Conservation (phyloP, 169 alveolate genomes). For the Plasmodium vivax region DNA sequence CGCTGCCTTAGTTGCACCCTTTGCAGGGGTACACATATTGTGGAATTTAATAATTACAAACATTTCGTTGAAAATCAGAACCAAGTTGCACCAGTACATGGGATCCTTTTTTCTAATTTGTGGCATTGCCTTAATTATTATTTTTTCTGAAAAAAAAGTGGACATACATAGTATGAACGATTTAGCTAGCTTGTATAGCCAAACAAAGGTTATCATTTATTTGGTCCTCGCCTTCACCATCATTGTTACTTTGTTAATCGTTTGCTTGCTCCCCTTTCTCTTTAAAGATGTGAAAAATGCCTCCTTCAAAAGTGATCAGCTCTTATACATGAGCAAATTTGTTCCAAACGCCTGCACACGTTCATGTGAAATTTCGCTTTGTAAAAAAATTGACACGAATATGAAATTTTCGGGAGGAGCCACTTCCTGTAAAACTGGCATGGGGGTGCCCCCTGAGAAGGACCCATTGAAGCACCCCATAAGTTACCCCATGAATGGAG, state of each 20-base stretch:
- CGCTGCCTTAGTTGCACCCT: conserved; percentile 66
- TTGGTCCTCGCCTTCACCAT: not conserved
- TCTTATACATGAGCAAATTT: conserved; percentile 4
- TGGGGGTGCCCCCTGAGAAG: not conserved
- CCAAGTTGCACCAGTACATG: conserved; percentile 58
- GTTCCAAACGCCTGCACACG: not conserved
- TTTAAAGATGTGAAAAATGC: conserved; percentile 1
- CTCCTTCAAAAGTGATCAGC: not conserved
- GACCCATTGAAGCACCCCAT: not conserved
- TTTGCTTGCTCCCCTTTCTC: conserved; percentile 29
- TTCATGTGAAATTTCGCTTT: not conserved
- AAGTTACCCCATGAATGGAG: not conserved
- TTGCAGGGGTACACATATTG: conserved; percentile 67
- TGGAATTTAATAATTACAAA: conserved; percentile 63
- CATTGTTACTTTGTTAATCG: conserved; percentile 1
- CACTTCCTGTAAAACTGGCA: not conserved
- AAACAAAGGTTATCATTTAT: conserved; percentile 32
- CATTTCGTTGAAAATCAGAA: conserved; percentile 45
- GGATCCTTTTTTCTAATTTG: conserved; percentile 48
- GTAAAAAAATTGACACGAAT: conserved; percentile 3
- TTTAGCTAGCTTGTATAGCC: conserved; percentile 31
- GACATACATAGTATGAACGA: conserved; percentile 43
- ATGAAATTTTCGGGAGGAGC: not conserved
- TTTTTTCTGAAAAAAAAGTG: conserved; percentile 57
- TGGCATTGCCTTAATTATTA: conserved; percentile 43